These are phyloP conservation scores for Pseudonectria foliicola DNA, from an alignment of 2,329 filamentous ascomycete species.

Conservation along the genomic window DNA sequence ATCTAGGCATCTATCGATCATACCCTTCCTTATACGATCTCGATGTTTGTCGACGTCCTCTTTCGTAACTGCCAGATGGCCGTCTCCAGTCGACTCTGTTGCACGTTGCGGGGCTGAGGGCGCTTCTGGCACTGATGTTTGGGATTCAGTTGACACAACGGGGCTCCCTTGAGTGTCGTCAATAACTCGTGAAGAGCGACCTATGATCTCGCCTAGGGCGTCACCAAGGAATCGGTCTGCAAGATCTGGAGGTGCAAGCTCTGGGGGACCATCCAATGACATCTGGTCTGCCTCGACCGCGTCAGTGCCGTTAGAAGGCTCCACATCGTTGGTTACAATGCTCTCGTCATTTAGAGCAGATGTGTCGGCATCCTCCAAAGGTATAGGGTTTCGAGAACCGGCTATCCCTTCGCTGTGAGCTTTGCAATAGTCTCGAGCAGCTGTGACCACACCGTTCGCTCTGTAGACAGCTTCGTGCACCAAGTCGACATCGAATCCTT, in stretches of 20 bases:
- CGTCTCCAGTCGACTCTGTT: constrained; percentile 9
- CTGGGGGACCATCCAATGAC: constrained; percentile 29
- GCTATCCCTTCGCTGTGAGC: constrained; percentile 51
- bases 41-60: constrained; percentile 77
- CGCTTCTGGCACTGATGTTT: constrained; percentile 4
- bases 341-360: constrained; percentile 23
- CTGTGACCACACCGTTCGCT: constrained; percentile 57
- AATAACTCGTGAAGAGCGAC: constrained; percentile 14
- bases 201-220: constrained; percentile 22
- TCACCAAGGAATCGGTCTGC: constrained; percentile 20
- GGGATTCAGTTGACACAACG: constrained; percentile 15
- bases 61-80: constrained; percentile 36
- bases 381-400: constrained; percentile 60
- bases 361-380: constrained; percentile 46
- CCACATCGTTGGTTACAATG: constrained; percentile 13
- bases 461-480: constrained; percentile 76
- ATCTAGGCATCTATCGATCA: constrained; percentile 87
- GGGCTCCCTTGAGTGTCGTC: constrained; percentile 15
- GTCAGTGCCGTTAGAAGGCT: constrained; percentile 16
- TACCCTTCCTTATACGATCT: constrained; percentile 60
- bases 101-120: constrained; percentile 7
- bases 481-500: constrained; percentile 47
- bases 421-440: constrained; percentile 68
- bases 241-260: constrained; percentile 18
- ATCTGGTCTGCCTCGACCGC: constrained; percentile 30